phyloP scores from a whole-genome alignment of 495 filamentous ascomycete species.

The Pseudevernia furfuracea region DNA sequence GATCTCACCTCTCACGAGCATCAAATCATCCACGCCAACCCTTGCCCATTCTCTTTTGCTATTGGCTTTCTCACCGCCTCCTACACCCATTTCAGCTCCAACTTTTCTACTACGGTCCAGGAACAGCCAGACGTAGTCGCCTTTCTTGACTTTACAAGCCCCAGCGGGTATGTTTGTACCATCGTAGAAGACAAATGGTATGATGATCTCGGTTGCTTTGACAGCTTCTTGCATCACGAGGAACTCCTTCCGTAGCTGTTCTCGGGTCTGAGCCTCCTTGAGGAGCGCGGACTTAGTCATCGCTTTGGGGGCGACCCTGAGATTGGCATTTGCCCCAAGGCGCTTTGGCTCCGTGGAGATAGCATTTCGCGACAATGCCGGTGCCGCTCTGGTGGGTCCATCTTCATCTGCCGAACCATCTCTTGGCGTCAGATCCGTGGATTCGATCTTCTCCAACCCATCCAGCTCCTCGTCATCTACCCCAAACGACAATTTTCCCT shows the following conservation, averaged over 20 bases:
- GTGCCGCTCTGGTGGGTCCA: conserved; percentile 33
- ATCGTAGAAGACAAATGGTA: conserved; percentile 97
- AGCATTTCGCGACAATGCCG: conserved; percentile 32
- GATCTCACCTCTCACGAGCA: conserved; percentile 84
- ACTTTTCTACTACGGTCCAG: conserved; percentile 85
- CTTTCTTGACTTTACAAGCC: conserved; percentile 78
- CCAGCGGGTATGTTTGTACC: conserved; percentile 91
- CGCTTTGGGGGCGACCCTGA: conserved; percentile 64
- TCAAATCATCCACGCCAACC: conserved; percentile 91
- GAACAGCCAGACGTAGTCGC: conserved; percentile 84
- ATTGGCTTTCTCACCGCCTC: conserved; percentile 48
- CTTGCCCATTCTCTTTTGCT: conserved; percentile 81
- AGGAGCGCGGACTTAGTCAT: conserved; percentile 80
- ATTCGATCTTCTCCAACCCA: conserved; percentile 14
- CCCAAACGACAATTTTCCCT: conserved; percentile 64
- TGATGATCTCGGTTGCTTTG: conserved; percentile 79
- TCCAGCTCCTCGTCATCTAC: conserved; percentile 50
- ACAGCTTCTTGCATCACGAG: conserved; percentile 74
- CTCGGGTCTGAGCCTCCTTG: conserved; percentile 72
- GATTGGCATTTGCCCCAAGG: conserved; percentile 57
- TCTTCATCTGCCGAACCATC: conserved; percentile 20
- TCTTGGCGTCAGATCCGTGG: conserved; percentile 14
- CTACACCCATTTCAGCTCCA: conserved; percentile 72
- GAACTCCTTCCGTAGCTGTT: conserved; percentile 79
- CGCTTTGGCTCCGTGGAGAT: conserved; percentile 39